Conservation (phyloP, 2,329 filamentous ascomycete genomes). For the Botryotinia calthae region DNA sequence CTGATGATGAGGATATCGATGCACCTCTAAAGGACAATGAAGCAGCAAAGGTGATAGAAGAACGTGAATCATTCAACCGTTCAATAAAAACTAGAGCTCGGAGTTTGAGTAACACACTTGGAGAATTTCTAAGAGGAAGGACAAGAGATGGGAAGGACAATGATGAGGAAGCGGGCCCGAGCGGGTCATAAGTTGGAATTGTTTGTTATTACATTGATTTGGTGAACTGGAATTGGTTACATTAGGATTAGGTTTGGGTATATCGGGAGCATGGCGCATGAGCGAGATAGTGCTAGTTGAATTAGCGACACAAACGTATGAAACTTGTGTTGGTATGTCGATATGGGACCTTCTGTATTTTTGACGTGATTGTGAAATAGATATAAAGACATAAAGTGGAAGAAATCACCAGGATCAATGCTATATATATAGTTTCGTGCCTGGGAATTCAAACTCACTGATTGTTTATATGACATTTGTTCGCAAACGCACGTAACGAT, state of each 20-base stretch:
- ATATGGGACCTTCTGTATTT: too few relatives aligned
- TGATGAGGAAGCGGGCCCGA: slow-evolving; percentile 34
- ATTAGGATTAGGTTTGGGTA: slow-evolving; percentile 17
- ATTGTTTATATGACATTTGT: neutral
- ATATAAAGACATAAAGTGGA: neutral
- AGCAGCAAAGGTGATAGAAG: slow-evolving; percentile 23
- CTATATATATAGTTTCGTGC: neutral
- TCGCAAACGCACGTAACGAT: neutral
- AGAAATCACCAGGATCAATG: neutral
- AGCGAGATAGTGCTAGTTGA: neutral
- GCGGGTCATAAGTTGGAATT: slow-evolving; percentile 27
- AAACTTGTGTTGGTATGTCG: neutral
- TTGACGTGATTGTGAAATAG: neutral
- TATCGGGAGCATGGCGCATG: slow-evolving; percentile 6
- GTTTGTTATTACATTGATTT: slow-evolving; percentile 7
- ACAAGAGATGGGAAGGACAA: slow-evolving; percentile 22
- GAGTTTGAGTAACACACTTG: slow-evolving; percentile 37
- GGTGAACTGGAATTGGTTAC: slow-evolving; percentile 8
- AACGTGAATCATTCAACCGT: slow-evolving; percentile 26
- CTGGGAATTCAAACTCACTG: neutral
- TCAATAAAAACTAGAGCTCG: slow-evolving; percentile 31
- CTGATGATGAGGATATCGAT: slow-evolving; percentile 28
- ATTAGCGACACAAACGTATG: neutral
- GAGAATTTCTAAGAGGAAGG: slow-evolving; percentile 33
- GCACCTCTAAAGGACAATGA: slow-evolving; percentile 18